Evolutionary conservation across 108 stramenopile genomes (phyloP), one percentile per base, ranked within the genome.

Genomic region (Cylindrotheca closterium): DNA sequence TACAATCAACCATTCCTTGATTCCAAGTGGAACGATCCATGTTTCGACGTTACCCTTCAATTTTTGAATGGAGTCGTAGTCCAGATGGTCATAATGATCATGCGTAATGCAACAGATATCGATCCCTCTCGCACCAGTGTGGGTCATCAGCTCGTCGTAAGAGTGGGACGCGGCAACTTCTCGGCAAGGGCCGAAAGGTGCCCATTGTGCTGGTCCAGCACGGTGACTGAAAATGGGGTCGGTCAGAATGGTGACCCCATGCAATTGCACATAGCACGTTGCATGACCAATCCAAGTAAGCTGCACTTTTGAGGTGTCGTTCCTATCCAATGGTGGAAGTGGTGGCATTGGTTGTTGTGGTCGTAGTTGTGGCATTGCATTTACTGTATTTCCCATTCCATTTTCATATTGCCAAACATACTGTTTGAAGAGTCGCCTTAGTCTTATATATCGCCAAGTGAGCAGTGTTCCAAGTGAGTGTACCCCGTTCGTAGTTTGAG

Each of bases 31-130:
- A 8, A 93, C 92, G 12, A 90, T 62, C 91, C 88, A 90, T 31
- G 58, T 60, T 17, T 74, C 42, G 1, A 89, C 82, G 57, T 70
- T 67, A 23, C 83, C 75, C 21, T 74, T 51, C 25, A 94, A 59
- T 17, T 77, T 64, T 31, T 72, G 60, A 5, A 83, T 60, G 10
- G 80, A 77, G 31, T 72, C 62, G 45, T 71, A 65, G 68, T 94
- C 93, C 56, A 94, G 68, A 58, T 94, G 93, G 68, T 94, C 93
- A 61, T 82, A 88, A 58, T 94, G 93, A 74, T 94, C 93, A 65
- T 94, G 93, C 28, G 81, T 80, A n/a, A 94, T 89, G 53, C 88
- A 64, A 53, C 87, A 88, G 34, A 81, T 67, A 77, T 94, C 93
- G 51, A 89, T 88, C 48, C 79, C 21, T 34, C 79, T 85, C 19